These are phyloP conservation scores for Stemphylium vesicarium DNA, from an alignment of 2,329 filamentous ascomycete species.

Conservation along the genomic window DNA sequence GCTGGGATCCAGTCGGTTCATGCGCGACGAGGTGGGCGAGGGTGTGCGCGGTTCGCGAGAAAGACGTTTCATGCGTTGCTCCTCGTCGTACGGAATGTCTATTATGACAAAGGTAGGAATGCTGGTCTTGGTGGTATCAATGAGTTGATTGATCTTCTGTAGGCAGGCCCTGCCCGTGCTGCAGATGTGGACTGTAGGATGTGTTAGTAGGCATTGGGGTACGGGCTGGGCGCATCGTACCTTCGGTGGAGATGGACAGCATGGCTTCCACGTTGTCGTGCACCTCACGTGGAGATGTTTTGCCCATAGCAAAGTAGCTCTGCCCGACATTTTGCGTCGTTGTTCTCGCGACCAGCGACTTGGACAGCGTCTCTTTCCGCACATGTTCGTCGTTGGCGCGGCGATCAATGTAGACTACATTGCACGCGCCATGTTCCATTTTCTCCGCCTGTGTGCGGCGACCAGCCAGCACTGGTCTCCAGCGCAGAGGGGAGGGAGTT, in stretches of 20 bases:
- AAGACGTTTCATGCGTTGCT: constrained; percentile 48
- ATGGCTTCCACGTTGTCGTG: constrained; percentile 50
- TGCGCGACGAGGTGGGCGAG: constrained; percentile 47
- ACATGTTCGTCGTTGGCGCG: constrained; percentile 51
- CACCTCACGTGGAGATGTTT: constrained; percentile 43
- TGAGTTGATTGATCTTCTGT: constrained; percentile 44
- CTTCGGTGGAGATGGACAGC: constrained; percentile 51
- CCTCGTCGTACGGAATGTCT: constrained; percentile 53
- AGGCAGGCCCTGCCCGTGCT: constrained; percentile 49
- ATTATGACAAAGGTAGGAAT: constrained; percentile 51
- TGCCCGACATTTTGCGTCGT: constrained; percentile 42
- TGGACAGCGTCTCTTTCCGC: constrained; percentile 44
- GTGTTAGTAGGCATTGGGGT: constrained; percentile 13
- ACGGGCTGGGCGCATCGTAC: constrained; percentile 26
- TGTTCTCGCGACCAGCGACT: constrained; percentile 41
- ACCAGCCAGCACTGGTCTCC: constrained; percentile 43
- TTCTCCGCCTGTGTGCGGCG: constrained; percentile 41
- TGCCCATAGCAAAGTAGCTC: constrained; percentile 46
- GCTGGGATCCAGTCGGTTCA: constrained; percentile 36
- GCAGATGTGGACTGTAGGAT: constrained; percentile 49
- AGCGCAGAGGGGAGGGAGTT: constrained; percentile 35
- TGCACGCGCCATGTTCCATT: constrained; percentile 55
- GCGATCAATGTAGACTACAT: constrained; percentile 54
- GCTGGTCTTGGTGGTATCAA: constrained; percentile 40
- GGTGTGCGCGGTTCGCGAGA: constrained; percentile 51